Evolutionary conservation across 78 protist species (phyloP).

Genomic region (Pigoraptor vietnamica): DNA sequence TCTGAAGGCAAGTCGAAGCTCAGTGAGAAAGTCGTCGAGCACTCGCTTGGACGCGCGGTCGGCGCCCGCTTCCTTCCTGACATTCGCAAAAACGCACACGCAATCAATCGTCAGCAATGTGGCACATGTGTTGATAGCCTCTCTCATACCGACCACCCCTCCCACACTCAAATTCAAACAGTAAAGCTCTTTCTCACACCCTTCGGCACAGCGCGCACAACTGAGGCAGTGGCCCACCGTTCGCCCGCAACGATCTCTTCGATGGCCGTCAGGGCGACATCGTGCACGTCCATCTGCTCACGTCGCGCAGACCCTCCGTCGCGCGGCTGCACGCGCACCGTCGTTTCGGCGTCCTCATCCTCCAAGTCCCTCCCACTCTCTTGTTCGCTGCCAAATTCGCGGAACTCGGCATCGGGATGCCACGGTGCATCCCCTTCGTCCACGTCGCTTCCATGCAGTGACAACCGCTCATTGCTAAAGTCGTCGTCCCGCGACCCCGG

Average conservation of each 20-base stretch:
- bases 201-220: not conserved
- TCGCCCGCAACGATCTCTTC: not conserved
- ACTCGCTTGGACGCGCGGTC: not conserved
- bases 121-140: not conserved
- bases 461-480: no score
- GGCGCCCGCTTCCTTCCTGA: not conserved
- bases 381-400: not conserved
- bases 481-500: not conserved
- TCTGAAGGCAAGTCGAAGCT: not conserved
- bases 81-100: not conserved
- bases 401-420: not conserved
- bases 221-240: no score
- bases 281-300: not conserved
- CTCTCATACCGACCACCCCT: not conserved
- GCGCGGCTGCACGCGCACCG: not conserved
- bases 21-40: not conserved
- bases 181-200: no score
- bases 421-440: not conserved
- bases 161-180: not conserved
- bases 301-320: not conserved
- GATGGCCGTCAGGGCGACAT: not conserved
- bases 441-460: not conserved
- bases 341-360: not conserved
- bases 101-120: not conserved
- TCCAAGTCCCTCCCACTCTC: not conserved